Evolutionary conservation across 306 rosid genomes (phyloP).

Genomic region (Quercus mongolica): DNA sequence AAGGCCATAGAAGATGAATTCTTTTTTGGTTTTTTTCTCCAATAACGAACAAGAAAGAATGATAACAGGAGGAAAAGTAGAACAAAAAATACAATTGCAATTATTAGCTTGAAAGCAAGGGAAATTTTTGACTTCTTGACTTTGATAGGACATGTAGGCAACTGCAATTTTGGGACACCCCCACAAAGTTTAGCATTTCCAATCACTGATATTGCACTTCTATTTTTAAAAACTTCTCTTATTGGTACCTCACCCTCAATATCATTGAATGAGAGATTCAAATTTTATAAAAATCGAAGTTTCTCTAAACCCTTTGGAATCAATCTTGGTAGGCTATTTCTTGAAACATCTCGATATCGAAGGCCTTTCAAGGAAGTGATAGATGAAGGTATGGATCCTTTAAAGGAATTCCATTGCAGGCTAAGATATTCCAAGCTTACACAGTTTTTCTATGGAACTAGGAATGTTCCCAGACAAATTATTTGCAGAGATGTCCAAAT

Average conservation of each 20-base stretch:
- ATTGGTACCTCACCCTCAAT: conserved; percentile 42
- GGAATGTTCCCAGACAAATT: conserved; percentile 28
- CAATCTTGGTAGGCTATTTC: conserved; percentile 24
- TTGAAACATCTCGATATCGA: conserved; percentile 22
- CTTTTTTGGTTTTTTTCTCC: conserved; percentile 2
- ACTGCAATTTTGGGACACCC: neutral
- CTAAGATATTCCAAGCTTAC: conserved; percentile 19
- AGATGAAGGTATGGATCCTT: conserved; percentile 26
- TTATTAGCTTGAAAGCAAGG: conserved; percentile 6
- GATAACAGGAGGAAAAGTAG: neutral
- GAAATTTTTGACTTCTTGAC: conserved; percentile 7
- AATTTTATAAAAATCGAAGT: neutral
- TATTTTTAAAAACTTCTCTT: conserved; percentile 29
- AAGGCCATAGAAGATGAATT: neutral
- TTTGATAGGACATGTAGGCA: conserved; percentile 9
- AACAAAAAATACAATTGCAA: neutral
- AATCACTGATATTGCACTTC: neutral
- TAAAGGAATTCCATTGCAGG: conserved; percentile 22
- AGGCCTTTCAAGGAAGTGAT: conserved; percentile 31
- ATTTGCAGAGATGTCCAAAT: conserved; percentile 27
- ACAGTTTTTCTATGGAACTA: conserved; percentile 17
- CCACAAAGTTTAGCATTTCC: conserved; percentile 25
- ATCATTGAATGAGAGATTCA: conserved; percentile 38
- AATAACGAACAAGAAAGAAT: neutral
- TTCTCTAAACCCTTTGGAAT: conserved; percentile 28